Base-by-base conservation (phyloP, 1,284 basidiomycete genomes). In the Sanguinoderma infundibulare region DNA sequence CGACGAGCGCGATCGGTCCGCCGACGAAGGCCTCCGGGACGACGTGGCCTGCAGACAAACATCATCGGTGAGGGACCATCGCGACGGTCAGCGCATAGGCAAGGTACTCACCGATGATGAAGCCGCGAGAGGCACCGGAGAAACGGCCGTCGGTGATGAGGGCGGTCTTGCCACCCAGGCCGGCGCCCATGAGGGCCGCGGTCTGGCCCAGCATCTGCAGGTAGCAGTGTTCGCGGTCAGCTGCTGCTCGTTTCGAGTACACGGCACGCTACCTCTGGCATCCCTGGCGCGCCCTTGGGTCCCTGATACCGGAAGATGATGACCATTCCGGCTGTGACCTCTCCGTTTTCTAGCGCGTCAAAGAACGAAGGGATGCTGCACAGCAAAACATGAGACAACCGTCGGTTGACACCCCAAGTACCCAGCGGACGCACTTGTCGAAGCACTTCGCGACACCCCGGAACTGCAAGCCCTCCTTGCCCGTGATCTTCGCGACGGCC, bases 141-240 rank as follows among this genome's bases (percentile, higher is more conserved):
- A 99, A 99, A 44, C 97, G 87, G 49, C 97, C 97, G 75, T 99
- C 97, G 0, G 97, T 99, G 69, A 99, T 89, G 65, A 98, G 86
- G 1, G 96, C 96, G 3, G 96, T 96, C 55, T 92, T 91, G 62
- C 90, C 87, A 40, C 94, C 91, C 20, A 98, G 83, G 40, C 97
- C 97, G 56, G 96, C 96, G 35, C 97, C 97, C 79, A 96, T 93
- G 67, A 98, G 85, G 50, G 94, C 89, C 62, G 86, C 90, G n/a
- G 95, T 98, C 7, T 94, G 95, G 66, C 90, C 89, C 53, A 86
- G 73, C 83, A 85, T 87, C 77, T 78, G 59, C 20, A 42, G 15
- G 15, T 28, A 2, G 5, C 7, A 59, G 55, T 30, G 60, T 36
- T 10, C 46, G 17, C 28, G 28, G 3, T 28, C 8, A 28, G 15